These are phyloP conservation scores for Gautieria morchelliformis DNA, from an alignment of 768 basidiomycete species.

Conservation along the genomic window DNA sequence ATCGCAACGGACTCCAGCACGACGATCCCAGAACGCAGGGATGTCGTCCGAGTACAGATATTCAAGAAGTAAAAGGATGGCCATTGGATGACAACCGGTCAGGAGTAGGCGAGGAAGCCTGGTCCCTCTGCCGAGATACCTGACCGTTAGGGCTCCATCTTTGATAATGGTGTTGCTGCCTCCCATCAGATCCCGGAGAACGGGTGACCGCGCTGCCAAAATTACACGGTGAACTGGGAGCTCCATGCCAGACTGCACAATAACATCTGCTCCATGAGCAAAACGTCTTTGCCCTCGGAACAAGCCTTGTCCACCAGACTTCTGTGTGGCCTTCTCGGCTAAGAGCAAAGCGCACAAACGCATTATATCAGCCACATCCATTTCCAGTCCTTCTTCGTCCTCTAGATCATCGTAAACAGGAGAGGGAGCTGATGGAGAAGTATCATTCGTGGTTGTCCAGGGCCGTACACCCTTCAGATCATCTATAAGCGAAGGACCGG, in stretches of 20 bases:
- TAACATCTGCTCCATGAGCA: constrained; percentile 53
- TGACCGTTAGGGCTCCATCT: background rate
- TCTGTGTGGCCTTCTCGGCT: background rate
- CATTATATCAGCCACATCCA: background rate
- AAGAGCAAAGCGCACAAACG: background rate
- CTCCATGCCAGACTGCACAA: constrained; percentile 33
- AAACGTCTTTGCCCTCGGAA: background rate
- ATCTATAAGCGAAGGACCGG: constrained; percentile 38
- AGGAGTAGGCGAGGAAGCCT: constrained; percentile 31
- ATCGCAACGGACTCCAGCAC: constrained; percentile 39
- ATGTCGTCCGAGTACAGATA: constrained; percentile 88
- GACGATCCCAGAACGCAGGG: constrained; percentile 75
- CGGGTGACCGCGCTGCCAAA: constrained; percentile 48
- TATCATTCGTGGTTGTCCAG: background rate
- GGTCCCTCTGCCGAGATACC: background rate
- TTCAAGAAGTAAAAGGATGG: constrained; percentile 64
- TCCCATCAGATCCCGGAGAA: constrained; percentile 37
- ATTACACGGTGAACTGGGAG: constrained; percentile 53
- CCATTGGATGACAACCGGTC: constrained; percentile 48
- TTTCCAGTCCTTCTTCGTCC: constrained; percentile 16
- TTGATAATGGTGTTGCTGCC: background rate
- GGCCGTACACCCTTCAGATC: constrained; percentile 5
- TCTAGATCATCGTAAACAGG: background rate
- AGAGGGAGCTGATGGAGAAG: no score
- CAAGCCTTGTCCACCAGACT: background rate